phyloP scores from a whole-genome alignment of 1,139 yeast species.

The Yamadazyma membranifaciens region DNA sequence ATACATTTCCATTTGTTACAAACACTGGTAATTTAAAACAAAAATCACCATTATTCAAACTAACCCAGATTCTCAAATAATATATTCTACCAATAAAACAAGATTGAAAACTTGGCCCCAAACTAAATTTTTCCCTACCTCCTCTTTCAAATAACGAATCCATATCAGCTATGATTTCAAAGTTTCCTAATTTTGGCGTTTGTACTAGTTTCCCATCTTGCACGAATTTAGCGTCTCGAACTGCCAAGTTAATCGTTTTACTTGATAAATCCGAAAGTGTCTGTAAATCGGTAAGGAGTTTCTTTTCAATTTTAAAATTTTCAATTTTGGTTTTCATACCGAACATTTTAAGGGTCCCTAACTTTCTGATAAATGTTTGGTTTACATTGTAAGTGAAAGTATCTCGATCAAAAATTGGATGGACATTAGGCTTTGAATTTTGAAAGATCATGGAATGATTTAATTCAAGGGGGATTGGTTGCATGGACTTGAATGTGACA shows the following conservation, averaged over 20 bases:
- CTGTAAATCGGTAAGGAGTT: constrained; percentile 31
- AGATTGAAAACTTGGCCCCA: constrained; percentile 41
- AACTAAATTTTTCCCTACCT: constrained; percentile 19
- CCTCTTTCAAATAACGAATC: constrained; percentile 5
- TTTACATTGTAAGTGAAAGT: constrained; percentile 23
- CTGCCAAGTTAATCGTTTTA: constrained; percentile 21
- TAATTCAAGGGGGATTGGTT: constrained; percentile 39
- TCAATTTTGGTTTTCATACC: constrained; percentile 23
- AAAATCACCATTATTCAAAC: constrained; percentile 24
- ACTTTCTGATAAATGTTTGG: constrained; percentile 21
- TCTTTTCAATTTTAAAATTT: constrained; percentile 28
- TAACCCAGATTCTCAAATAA: constrained; percentile 29
- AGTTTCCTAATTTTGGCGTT: constrained; percentile 5
- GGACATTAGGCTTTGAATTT: constrained; percentile 12
- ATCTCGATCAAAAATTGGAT: constrained; percentile 22
- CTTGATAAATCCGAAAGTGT: constrained; percentile 28
- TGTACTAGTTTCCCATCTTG: constrained; percentile 7
- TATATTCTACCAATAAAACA: constrained; percentile 37
- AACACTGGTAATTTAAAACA: constrained; percentile 7
- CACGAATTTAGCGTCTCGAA: constrained; percentile 1
- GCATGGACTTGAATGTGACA: constrained; percentile 33
- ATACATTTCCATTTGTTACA: neutral
- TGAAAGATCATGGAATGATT: constrained; percentile 38
- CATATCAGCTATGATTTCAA: constrained; percentile 11
- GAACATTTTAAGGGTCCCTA: constrained; percentile 21